Conservation (phyloP, 1,284 basidiomycete genomes). For the Trichosporon sp. region DNA sequence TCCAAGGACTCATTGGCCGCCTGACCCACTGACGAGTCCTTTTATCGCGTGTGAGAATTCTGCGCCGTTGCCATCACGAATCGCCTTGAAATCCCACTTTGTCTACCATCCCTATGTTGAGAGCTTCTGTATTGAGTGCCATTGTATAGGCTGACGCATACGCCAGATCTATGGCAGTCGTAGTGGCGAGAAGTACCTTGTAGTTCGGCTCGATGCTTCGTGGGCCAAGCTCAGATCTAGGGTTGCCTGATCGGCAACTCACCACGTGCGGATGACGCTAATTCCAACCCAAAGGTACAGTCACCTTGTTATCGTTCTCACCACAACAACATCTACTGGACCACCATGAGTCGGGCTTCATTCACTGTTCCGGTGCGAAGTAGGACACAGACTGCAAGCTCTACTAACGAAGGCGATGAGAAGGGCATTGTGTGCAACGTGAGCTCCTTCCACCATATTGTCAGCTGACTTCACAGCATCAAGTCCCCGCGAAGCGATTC, state of each 20-base stretch:
- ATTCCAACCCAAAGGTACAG: neutral
- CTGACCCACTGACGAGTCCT: too few relatives aligned
- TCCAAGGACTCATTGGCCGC: too few relatives aligned
- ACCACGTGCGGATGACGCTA: neutral
- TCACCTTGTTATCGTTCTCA: neutral
- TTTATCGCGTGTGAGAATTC: too few relatives aligned
- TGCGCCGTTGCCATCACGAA: too few relatives aligned
- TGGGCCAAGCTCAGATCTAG: neutral
- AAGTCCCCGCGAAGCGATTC: constrained; percentile 16
- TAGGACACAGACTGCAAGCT: neutral
- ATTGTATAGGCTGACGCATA: too few relatives aligned
- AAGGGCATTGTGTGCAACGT: constrained; percentile 7
- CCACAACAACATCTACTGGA: neutral
- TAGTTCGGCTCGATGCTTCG: too few relatives aligned
- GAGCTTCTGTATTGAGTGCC: too few relatives aligned
- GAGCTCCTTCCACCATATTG: neutral
- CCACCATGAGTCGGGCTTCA: neutral
- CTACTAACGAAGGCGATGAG: neutral
- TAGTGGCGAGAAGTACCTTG: too few relatives aligned
- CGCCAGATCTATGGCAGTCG: too few relatives aligned
- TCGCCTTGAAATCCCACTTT: too few relatives aligned
- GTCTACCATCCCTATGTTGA: too few relatives aligned
- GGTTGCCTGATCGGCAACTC: neutral
- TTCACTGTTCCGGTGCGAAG: constrained; percentile 4
- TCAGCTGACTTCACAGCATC: constrained; percentile 1